Conservation (phyloP, 164 flowering plant genomes). For the Vitis rotundifolia region DNA sequence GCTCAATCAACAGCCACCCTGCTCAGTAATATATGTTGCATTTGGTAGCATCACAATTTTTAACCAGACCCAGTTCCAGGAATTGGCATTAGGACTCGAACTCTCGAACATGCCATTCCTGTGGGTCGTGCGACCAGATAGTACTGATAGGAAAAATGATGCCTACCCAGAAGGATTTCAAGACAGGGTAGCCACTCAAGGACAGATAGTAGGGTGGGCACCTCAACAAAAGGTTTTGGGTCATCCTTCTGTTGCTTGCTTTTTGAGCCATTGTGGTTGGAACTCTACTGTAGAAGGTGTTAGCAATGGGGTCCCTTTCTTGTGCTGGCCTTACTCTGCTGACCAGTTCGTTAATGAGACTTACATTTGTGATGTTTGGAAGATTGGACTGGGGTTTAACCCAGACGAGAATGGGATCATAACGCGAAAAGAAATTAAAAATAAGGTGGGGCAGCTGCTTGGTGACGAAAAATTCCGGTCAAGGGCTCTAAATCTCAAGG, state of each 20-base stretch:
- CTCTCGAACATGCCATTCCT: conserved; percentile 38
- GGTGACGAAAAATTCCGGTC: conserved; percentile 15
- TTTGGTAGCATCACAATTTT: conserved; percentile 48
- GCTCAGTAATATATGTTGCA: conserved; percentile 52
- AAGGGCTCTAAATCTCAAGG: conserved; percentile 34
- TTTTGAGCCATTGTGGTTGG: conserved; percentile 71
- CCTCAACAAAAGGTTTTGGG: conserved; percentile 48
- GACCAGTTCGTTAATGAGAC: conserved; percentile 46
- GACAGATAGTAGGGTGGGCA: conserved; percentile 51
- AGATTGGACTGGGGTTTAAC: conserved; percentile 35
- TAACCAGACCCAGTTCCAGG: conserved; percentile 34
- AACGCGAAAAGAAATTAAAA: conserved; percentile 26
- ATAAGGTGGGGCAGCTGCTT: conserved; percentile 30
- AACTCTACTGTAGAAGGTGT: conserved; percentile 54
- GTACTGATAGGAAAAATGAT: conserved; percentile 10
- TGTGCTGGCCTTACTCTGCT: conserved; percentile 61
- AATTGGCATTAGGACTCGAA: conserved; percentile 56
- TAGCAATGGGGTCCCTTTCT: conserved; percentile 49
- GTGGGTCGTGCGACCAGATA: conserved; percentile 51
- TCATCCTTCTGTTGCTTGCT: conserved; percentile 60
- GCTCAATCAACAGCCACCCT: conserved; percentile 35
- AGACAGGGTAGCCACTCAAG: conserved; percentile 28
- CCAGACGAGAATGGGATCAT: conserved; percentile 30
- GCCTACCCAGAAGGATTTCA: conserved; percentile 36
- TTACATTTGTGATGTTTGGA: conserved; percentile 54